Evolutionary conservation across 106 monocot species (phyloP), one percentile per base, ranked within the genome.

Genomic region (Iris macrosiphon): DNA sequence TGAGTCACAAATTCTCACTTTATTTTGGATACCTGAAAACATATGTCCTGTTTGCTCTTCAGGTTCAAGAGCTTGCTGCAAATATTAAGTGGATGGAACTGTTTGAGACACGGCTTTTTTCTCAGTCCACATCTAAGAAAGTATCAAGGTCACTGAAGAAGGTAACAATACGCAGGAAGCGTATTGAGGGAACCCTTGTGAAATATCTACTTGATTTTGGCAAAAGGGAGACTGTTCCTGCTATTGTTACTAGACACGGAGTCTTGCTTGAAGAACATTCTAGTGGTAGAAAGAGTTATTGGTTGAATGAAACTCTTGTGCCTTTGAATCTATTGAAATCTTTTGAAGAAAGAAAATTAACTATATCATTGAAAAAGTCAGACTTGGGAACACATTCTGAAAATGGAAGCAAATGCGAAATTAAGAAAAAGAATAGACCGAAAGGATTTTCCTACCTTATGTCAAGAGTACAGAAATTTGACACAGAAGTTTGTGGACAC

Each of bases 171-270:
- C 71, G 87, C 16, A 62, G 70, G 52, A 98, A 87, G 67, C 31
- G 60, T 41, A 45, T 75, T 11, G 83, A 91, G 29, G 91, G 80
- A 61, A 35, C 57, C 55, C 69, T 73, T 59, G 59, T 87, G 30
- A 91, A 72, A 53, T 98, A 98, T 50, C 63, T 98, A 7, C 76
- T 98, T 68, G 91, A 98, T 80, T 87, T 90, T 83, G 87, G 98
- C 12, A 98, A 78, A 54, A 75, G 69, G 61, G 80, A 80, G 59
- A 68, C 38, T 29, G 65, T 98, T 57, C 98, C 98, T 23, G 63
- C 87, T 26, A 49, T 70, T 62, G 75, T 98, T 55, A 78, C 61
- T 7, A 87, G 69, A 75, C 63, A 91, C 65, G 98, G 91, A 30
- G 66, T 68, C 17, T 87, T 77, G 42, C 40, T 69, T 66, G 83